Conservation (phyloP, 768 basidiomycete genomes). For the Hortiboletus flavorubellus region DNA sequence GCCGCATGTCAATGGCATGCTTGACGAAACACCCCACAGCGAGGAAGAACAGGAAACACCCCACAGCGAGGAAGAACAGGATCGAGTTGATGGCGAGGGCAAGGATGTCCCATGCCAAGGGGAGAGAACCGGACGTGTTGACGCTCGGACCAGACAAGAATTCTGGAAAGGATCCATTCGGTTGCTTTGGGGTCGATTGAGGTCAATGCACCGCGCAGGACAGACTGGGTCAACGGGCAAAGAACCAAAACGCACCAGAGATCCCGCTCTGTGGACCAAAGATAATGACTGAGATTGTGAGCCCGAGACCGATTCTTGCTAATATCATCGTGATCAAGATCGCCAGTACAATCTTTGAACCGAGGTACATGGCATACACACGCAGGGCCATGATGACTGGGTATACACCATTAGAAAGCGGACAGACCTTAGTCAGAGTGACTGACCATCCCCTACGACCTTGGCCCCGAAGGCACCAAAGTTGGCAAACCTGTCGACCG, state of each 20-base stretch:
- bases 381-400: conserved; percentile 19
- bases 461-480: conserved; percentile 9
- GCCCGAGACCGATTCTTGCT: conserved; percentile 4
- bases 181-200: too few relatives aligned
- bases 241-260: background rate
- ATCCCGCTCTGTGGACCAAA: conserved; percentile 20
- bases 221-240: too few relatives aligned
- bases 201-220: background rate
- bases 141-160: conserved; percentile 10
- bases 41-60: too few relatives aligned
- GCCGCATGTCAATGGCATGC: conserved; percentile 6
- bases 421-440: background rate
- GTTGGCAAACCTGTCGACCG: conserved; percentile 10
- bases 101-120: conserved; percentile 17
- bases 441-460: conserved; percentile 12
- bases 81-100: conserved; percentile 7
- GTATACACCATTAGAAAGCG: background rate
- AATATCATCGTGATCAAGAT: conserved; percentile 7
- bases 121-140: background rate
- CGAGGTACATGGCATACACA: conserved; percentile 21
- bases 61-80: conserved; percentile 13
- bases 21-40: conserved; percentile 14
- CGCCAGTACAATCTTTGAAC: conserved; percentile 7
- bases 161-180: conserved; percentile 10
- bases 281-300: conserved; percentile 4